phyloP scores from a whole-genome alignment of 345 rosid genomes.

The Leavenworthia alabamica region DNA sequence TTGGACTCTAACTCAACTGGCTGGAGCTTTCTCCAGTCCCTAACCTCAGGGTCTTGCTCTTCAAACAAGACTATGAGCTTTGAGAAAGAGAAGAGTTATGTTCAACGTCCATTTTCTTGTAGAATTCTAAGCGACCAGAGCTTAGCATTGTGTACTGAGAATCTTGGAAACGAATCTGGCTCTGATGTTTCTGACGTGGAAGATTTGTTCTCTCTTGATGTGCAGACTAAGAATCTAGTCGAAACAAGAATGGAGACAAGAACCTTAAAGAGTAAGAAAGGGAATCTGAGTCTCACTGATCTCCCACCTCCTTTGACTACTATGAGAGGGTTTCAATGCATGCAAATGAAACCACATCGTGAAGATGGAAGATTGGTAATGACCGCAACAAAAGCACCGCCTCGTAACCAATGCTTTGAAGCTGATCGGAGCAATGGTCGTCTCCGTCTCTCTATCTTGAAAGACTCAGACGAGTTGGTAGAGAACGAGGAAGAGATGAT shows the following conservation, averaged over 20 bases:
- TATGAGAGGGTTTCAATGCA: constrained; percentile 45
- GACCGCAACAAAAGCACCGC: constrained; percentile 41
- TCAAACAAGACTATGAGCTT: constrained; percentile 2
- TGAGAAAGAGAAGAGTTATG: constrained; percentile 35
- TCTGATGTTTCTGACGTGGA: constrained; percentile 39
- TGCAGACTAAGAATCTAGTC: constrained; percentile 7
- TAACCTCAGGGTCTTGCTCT: constrained; percentile 15
- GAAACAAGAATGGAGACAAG: constrained; percentile 28
- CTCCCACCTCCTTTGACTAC: constrained; percentile 90
- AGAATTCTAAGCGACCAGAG: constrained; percentile 58
- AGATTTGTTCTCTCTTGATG: constrained; percentile 33
- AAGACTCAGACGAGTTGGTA: constrained; percentile 19
- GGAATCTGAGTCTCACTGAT: constrained; percentile 29
- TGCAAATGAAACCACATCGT: constrained; percentile 57
- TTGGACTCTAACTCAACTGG: constrained; percentile 33
- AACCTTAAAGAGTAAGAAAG: constrained; percentile 24
- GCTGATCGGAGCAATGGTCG: constrained; percentile 79
- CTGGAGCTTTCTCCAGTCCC: constrained; percentile 52
- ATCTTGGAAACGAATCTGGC: constrained; percentile 77
- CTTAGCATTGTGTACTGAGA: constrained; percentile 83
- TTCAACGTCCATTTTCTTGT: constrained; percentile 40
- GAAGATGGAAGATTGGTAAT: constrained; percentile 71
- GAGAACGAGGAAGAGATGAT: constrained; percentile 20
- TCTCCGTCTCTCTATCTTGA: constrained; percentile 48
- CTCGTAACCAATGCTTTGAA: constrained; percentile 33